A percentile compares a stretch with the other conserved stretches of the same genome.
Evolutionary conservation across 2,329 filamentous ascomycete species (phyloP).

Genomic region (Epichloe gansuensis): DNA sequence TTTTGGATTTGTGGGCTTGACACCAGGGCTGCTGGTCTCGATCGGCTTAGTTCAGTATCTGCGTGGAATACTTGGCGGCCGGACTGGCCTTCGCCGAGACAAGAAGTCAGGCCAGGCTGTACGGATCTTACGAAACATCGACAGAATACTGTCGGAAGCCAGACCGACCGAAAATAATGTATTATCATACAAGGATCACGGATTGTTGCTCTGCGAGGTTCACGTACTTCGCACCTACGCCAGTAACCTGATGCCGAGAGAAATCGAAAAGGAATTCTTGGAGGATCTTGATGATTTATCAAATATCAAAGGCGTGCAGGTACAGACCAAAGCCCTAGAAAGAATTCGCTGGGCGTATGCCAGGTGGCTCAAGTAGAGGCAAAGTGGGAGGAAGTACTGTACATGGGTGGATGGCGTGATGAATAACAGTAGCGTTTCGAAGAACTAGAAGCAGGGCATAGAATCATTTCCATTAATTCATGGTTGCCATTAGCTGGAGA

Average conservation of each 20-base stretch:
- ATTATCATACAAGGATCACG: constrained; percentile 84
- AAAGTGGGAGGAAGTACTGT: not conserved
- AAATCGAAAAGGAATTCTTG: constrained; percentile 71
- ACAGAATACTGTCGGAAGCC: constrained; percentile 61
- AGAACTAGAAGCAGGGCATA: not conserved
- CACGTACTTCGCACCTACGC: constrained; percentile 61
- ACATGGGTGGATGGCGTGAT: not conserved
- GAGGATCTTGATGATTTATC: constrained; percentile 80
- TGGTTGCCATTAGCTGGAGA: not conserved
- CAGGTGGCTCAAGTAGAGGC: constrained; percentile 47
- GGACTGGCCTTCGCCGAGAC: constrained; percentile 52
- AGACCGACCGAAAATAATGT: constrained; percentile 59
- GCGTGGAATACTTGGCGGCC: constrained; percentile 52
- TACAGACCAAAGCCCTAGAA: constrained; percentile 67
- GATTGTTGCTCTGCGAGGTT: constrained; percentile 77
- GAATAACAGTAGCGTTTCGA: not conserved
- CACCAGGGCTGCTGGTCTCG: constrained; percentile 80
- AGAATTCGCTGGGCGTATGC: constrained; percentile 85
- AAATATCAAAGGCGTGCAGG: constrained; percentile 66
- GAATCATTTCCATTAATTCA: not conserved
- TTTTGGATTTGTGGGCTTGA: constrained; percentile 93
- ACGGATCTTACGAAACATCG: constrained; percentile 74
- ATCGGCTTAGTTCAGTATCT: constrained; percentile 65
- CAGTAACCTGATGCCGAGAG: constrained; percentile 51
- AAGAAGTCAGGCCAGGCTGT: constrained; percentile 57